These are phyloP conservation scores for Citrus cavaleriei DNA, from an alignment of 345 rosid genomes.

Conservation along the genomic window DNA sequence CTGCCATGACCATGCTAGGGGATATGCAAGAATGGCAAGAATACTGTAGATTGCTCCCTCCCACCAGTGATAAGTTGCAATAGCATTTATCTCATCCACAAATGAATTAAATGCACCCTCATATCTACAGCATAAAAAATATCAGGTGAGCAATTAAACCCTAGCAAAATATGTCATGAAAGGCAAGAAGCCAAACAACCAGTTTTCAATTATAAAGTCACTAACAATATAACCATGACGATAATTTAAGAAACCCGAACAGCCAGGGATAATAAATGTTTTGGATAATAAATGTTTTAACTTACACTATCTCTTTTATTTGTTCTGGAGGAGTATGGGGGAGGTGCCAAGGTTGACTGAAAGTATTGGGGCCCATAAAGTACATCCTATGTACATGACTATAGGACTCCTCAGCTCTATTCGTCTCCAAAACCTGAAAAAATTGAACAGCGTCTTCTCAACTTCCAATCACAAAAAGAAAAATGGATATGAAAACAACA, in stretches of 20 bases:
- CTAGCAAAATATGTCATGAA: not conserved
- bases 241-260: slow-evolving; percentile 1
- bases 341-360: slow-evolving; percentile 97
- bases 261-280: slow-evolving; percentile 11
- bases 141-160: slow-evolving; percentile 11
- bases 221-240: not conserved
- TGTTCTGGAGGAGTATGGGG: slow-evolving; percentile 93
- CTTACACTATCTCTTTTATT: slow-evolving; percentile 96
- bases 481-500: not conserved
- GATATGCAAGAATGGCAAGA: slow-evolving; percentile 75
- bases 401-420: slow-evolving; percentile 94
- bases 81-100: slow-evolving; percentile 93
- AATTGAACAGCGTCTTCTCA: slow-evolving; percentile 20
- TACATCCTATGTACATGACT: slow-evolving; percentile 97
- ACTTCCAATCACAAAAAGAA: not conserved
- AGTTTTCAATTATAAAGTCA: not conserved
- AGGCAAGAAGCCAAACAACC: not conserved
- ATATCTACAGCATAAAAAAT: slow-evolving; percentile 50
- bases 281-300: slow-evolving; percentile 15
- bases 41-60: slow-evolving; percentile 92
- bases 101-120: slow-evolving; percentile 93
- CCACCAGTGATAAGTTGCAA: slow-evolving; percentile 99
- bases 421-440: slow-evolving; percentile 92
- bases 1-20: slow-evolving; percentile 99
- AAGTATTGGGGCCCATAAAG: slow-evolving; percentile 95